Conservation (phyloP, 2,329 filamentous ascomycete species). For the Colletotrichum plurivorum region DNA sequence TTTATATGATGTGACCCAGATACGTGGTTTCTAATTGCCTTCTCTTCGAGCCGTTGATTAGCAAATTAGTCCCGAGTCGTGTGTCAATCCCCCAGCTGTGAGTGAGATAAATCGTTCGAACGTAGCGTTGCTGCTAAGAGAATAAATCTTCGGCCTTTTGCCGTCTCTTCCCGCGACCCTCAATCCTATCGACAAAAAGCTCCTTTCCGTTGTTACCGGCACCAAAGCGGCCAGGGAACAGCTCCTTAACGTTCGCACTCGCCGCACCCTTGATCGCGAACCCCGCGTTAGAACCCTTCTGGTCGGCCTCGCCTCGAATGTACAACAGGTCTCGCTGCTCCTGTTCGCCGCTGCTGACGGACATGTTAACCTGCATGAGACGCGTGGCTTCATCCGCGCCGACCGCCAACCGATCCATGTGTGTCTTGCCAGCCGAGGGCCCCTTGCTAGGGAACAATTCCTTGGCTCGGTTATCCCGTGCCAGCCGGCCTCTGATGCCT, state of each 20-base stretch:
- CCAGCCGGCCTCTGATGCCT: constrained; percentile 51
- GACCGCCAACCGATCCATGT: constrained; percentile 49
- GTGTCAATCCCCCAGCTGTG: too few species aligned
- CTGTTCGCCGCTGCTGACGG: constrained; percentile 51
- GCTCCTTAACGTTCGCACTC: constrained; percentile 67
- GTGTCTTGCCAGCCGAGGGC: constrained; percentile 51
- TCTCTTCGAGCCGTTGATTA: too few species aligned
- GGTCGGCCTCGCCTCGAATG: constrained; percentile 72
- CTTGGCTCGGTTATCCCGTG: constrained; percentile 49
- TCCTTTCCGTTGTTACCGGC: constrained; percentile 75
- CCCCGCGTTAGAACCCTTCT: constrained; percentile 61
- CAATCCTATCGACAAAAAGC: constrained; percentile 73
- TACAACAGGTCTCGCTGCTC: constrained; percentile 61
- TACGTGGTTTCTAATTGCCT: too few species aligned
- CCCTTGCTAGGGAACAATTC: constrained; percentile 57
- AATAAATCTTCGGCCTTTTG: constrained; percentile 83
- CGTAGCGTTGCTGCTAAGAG: constrained; percentile 55
- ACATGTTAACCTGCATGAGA: constrained; percentile 42
- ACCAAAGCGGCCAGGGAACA: constrained; percentile 76
- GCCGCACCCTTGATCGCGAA: constrained; percentile 79
- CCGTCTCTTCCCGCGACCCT: constrained; percentile 70
- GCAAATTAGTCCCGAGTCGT: too few species aligned
- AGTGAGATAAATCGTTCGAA: not conserved
- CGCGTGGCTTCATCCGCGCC: constrained; percentile 43
- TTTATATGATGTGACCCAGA: too few species aligned